Conservation (phyloP, 192 early-diverging fungal species). For the Cetraspora pellucida region DNA sequence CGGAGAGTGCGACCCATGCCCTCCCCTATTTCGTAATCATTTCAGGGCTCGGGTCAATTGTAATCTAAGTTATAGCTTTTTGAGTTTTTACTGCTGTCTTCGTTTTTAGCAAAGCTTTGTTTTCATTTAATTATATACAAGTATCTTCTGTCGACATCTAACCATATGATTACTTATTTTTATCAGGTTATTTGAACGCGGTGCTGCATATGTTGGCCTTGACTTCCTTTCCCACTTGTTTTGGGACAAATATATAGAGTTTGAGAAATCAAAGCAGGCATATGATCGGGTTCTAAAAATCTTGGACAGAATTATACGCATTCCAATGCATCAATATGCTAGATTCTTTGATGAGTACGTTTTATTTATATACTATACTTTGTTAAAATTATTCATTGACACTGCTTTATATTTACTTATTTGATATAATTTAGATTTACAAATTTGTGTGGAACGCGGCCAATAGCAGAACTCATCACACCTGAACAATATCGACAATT, state of each 20-base stretch:
- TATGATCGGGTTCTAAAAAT: constrained; percentile 50
- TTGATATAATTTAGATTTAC: constrained; percentile 50
- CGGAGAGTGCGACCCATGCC: constrained; percentile 10
- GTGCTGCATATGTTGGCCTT: constrained; percentile 59
- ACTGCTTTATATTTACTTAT: background rate
- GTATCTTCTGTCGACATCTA: background rate
- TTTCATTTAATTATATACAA: constrained; percentile 3
- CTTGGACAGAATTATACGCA: constrained; percentile 66
- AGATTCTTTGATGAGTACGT: constrained; percentile 70
- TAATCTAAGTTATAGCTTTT: constrained; percentile 36
- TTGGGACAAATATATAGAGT: constrained; percentile 64
- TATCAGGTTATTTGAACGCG: constrained; percentile 70
- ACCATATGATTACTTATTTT: background rate
- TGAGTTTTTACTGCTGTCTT: constrained; percentile 31
- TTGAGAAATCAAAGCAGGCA: constrained; percentile 51
- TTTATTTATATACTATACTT: background rate
- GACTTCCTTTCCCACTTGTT: constrained; percentile 72
- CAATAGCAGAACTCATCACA: constrained; percentile 56
- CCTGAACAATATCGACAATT: constrained; percentile 49
- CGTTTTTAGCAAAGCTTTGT: background rate
- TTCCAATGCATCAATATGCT: constrained; percentile 76
- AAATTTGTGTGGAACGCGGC: constrained; percentile 53
- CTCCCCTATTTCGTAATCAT: background rate
- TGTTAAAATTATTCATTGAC: background rate
- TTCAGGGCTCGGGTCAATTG: constrained; percentile 14